phyloP scores from a whole-genome alignment of 208 protist species.

The Plasmodiophora brassicae region DNA sequence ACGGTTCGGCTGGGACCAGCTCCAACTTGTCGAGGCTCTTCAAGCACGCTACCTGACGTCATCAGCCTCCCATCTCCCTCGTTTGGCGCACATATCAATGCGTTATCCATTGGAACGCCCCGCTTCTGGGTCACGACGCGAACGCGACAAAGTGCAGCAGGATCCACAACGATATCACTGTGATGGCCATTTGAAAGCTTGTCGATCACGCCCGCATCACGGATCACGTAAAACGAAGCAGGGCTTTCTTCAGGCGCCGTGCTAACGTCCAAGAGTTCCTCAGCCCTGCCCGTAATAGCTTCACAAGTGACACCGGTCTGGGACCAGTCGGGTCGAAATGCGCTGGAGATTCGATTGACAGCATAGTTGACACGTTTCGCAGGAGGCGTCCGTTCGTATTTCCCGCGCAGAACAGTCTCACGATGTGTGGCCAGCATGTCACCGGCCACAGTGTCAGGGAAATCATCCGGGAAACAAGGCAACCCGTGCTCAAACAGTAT shows the following conservation, averaged over 20 bases:
- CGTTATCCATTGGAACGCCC: neutral
- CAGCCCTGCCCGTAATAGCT: too few species aligned
- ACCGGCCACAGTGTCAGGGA: slow-evolving; percentile 24
- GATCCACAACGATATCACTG: too few species aligned
- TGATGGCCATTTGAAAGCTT: too few species aligned
- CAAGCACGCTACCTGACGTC: neutral
- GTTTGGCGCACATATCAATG: neutral
- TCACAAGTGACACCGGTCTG: neutral
- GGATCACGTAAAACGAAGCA: too few species aligned
- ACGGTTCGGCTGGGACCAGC: neutral
- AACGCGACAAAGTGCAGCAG: neutral
- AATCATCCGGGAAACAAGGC: slow-evolving; percentile 7
- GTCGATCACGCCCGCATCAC: too few species aligned
- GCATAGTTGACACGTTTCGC: neutral
- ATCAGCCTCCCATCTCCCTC: neutral
- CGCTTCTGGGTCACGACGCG: neutral
- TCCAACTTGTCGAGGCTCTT: neutral
- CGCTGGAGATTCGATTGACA: neutral
- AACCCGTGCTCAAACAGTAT: slow-evolving; percentile 1
- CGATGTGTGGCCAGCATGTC: neutral
- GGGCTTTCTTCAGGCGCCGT: too few species aligned
- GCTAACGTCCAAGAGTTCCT: too few species aligned
- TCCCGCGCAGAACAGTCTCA: neutral
- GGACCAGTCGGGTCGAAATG: neutral
- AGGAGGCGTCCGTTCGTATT: neutral